phyloP scores from a whole-genome alignment of 2,329 filamentous ascomycete species.

The Metarhizium album region DNA sequence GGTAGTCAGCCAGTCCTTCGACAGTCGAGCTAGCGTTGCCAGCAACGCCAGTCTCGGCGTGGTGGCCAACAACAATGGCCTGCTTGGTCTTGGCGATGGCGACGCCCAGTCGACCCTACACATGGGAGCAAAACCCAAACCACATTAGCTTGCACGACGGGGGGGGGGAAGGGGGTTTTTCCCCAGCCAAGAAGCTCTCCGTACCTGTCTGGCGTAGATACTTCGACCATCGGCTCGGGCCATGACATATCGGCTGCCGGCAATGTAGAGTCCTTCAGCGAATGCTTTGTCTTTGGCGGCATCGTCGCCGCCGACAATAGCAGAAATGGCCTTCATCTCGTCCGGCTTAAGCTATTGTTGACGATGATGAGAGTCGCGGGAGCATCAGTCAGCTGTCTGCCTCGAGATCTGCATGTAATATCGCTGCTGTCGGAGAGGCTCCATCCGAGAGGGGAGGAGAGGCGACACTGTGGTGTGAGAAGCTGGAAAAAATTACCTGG shows the following conservation, averaged over 20 bases:
- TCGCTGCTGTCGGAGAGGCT: not conserved
- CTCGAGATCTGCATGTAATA: not conserved
- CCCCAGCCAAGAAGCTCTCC: conserved; percentile 13
- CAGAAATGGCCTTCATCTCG: conserved; percentile 48
- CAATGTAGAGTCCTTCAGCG: conserved; percentile 63
- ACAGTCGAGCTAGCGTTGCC: conserved; percentile 70
- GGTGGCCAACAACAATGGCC: conserved; percentile 81
- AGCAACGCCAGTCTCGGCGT: conserved; percentile 62
- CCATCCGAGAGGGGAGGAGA: not conserved
- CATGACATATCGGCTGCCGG: conserved; percentile 67
- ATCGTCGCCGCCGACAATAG: conserved; percentile 35
- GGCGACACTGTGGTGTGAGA: conserved; percentile 7
- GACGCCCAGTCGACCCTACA: conserved; percentile 64
- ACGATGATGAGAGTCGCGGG: not conserved
- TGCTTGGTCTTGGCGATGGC: conserved; percentile 78
- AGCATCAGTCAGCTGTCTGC: not conserved
- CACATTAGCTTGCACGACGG: not conserved
- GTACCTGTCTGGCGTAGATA: conserved; percentile 79
- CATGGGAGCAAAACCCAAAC: not conserved
- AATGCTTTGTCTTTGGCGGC: conserved; percentile 55
- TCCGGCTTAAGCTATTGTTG: conserved; percentile 26
- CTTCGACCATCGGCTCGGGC: conserved; percentile 66
- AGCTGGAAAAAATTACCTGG: conserved; percentile 42
- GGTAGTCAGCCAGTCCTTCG: conserved; percentile 78
- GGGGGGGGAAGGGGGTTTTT: too few species aligned